Conservation (phyloP, 176 grass and related monocot genomes). For the Aegilops sharonensis region DNA sequence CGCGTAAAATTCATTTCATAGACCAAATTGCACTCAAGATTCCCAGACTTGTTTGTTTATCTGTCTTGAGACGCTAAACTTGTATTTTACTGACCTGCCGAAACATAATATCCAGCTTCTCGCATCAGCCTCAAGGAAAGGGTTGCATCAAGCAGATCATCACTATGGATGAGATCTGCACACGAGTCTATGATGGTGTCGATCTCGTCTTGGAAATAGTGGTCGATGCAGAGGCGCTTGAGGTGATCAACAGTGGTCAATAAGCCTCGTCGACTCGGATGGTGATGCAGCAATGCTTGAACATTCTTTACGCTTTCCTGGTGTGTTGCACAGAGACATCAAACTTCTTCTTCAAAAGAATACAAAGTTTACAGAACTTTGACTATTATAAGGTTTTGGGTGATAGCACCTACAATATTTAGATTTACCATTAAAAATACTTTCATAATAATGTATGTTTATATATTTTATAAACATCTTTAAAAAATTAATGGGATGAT, state of each 20-base stretch:
- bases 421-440: too few species aligned
- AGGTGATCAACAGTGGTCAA: constrained; percentile 39
- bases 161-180: neutral
- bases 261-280: neutral
- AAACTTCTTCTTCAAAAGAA: neutral
- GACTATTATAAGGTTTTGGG: too few species aligned
- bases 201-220: constrained; percentile 43
- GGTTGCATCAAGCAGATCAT: constrained; percentile 22
- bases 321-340: neutral
- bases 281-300: neutral
- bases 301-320: constrained; percentile 18
- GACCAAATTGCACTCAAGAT: neutral
- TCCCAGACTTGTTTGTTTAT: neutral
- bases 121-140: constrained; percentile 40
- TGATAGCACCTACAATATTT: too few species aligned
- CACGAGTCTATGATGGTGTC: neutral
- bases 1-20: neutral
- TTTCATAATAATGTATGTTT: too few species aligned
- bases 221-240: constrained; percentile 45
- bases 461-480: too few species aligned
- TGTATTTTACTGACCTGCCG: constrained; percentile 32
- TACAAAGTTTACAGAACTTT: neutral
- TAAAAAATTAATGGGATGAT: too few species aligned
- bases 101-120: constrained; percentile 41
- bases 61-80: neutral